Percentiles rank a stretch among this genome's conserved stretches.
Evolutionary conservation across 352 stramenopile species (phyloP).

Genomic region (Phytophthora quininea): DNA sequence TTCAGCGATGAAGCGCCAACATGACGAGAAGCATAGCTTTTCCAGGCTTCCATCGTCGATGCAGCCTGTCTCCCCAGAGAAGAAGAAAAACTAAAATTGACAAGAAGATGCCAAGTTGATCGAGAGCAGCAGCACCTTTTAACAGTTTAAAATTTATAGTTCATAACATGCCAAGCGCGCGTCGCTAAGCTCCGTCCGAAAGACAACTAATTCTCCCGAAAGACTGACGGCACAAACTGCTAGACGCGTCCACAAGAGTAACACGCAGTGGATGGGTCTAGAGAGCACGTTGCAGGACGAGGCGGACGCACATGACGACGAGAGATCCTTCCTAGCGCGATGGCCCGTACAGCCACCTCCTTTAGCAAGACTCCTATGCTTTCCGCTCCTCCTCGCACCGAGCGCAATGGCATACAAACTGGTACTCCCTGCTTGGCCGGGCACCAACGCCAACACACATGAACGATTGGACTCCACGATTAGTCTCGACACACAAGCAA

Average conservation of each 20-base stretch:
- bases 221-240: conserved; percentile 22
- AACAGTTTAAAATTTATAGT: conserved; percentile 33
- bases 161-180: conserved; percentile 22
- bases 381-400: conserved; percentile 69
- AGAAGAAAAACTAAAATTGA: background rate
- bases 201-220: conserved; percentile 9
- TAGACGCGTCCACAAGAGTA: conserved; percentile 15
- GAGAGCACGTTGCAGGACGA: background rate
- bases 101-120: no score
- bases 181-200: conserved; percentile 2
- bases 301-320: background rate
- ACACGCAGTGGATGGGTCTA: no score
- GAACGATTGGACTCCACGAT: conserved; percentile 15
- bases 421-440: conserved; percentile 65
- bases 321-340: no score
- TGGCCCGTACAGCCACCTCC: conserved; percentile 1
- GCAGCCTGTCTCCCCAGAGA: no score
- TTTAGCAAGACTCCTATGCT: conserved; percentile 36
- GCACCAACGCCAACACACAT: conserved; percentile 17
- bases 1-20: no score
- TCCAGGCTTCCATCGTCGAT: no score
- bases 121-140: conserved; percentile 3
- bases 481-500: conserved; percentile 9
- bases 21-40: no score
- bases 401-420: conserved; percentile 77